Conservation (phyloP, 2,329 filamentous ascomycete genomes). For the Pleomassaria siparia region DNA sequence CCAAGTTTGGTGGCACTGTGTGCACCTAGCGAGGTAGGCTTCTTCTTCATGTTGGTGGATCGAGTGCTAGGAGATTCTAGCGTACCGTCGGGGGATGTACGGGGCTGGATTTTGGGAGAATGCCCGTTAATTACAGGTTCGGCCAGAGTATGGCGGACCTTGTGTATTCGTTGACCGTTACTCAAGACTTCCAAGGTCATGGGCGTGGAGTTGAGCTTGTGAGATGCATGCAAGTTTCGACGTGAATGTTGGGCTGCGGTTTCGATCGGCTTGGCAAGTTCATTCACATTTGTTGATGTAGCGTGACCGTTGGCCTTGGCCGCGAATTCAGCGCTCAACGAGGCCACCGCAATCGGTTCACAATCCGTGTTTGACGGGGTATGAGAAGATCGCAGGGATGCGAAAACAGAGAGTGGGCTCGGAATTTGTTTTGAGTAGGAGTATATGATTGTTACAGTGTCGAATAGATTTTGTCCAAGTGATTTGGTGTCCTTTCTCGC, state of each 20-base stretch:
- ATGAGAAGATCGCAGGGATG: constrained; percentile 18
- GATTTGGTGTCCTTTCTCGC: constrained; percentile 60
- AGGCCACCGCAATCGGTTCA: neutral
- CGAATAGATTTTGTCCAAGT: constrained; percentile 61
- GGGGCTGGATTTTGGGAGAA: constrained; percentile 3
- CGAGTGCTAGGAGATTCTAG: constrained; percentile 17
- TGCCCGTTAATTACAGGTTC: constrained; percentile 9
- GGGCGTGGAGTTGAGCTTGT: constrained; percentile 10
- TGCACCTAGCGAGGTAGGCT: neutral
- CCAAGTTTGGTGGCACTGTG: neutral
- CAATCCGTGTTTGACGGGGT: neutral
- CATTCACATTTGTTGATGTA: constrained; percentile 12
- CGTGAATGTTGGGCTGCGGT: constrained; percentile 16
- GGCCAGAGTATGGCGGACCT: constrained; percentile 25
- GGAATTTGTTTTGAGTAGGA: constrained; percentile 37
- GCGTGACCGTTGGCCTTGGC: constrained; percentile 15
- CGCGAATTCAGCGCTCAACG: neutral
- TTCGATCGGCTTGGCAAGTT: neutral
- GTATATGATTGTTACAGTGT: constrained; percentile 38
- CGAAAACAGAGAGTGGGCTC: constrained; percentile 23
- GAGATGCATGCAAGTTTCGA: constrained; percentile 1
- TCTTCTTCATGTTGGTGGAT: constrained; percentile 22
- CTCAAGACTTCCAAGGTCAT: constrained; percentile 15
- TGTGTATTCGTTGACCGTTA: constrained; percentile 33
- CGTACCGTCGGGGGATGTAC: constrained; percentile 9